A percentile compares a stretch with the other conserved stretches of the same genome.
Evolutionary conservation across 306 rosid species (phyloP).

Genomic region (Dryas octopetala): DNA sequence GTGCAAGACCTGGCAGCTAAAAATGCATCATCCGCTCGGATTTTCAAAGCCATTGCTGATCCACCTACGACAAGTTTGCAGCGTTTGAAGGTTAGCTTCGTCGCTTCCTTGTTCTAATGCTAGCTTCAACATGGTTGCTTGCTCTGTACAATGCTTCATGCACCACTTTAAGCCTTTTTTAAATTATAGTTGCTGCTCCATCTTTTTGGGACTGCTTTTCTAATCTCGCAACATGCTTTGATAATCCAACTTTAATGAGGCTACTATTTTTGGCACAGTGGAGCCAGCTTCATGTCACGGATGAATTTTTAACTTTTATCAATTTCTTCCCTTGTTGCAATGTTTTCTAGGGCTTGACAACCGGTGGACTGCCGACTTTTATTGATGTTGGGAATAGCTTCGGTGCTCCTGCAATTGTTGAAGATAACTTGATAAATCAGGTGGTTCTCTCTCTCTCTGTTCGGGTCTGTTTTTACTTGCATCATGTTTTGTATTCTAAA

Average conservation of each 20-base stretch:
- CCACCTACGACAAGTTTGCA: constrained; percentile 97
- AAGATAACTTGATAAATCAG: not conserved
- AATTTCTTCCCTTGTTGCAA: not conserved
- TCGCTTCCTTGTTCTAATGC: not conserved
- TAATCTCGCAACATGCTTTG: not conserved
- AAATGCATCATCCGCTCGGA: constrained; percentile 59
- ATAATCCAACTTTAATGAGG: not conserved
- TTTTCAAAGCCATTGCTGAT: constrained; percentile 96
- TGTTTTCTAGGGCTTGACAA: constrained; percentile 71
- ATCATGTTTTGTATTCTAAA: not conserved
- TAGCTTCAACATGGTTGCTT: not conserved
- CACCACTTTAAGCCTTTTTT: not conserved
- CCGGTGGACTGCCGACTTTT: constrained; percentile 98
- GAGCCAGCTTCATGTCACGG: not conserved
- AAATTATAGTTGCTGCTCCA: not conserved
- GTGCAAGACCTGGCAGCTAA: constrained; percentile 55
- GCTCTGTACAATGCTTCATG: not conserved
- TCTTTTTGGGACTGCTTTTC: not conserved
- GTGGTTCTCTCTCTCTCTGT: not conserved
- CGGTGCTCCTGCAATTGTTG: constrained; percentile 88
- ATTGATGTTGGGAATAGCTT: constrained; percentile 97
- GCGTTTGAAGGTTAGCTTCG: constrained; percentile 73
- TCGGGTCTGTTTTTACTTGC: not conserved
- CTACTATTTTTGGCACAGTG: not conserved
- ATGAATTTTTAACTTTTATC: not conserved